phyloP scores from a whole-genome alignment of 2,329 filamentous ascomycete species.

The Ophiostoma triangulosporum region DNA sequence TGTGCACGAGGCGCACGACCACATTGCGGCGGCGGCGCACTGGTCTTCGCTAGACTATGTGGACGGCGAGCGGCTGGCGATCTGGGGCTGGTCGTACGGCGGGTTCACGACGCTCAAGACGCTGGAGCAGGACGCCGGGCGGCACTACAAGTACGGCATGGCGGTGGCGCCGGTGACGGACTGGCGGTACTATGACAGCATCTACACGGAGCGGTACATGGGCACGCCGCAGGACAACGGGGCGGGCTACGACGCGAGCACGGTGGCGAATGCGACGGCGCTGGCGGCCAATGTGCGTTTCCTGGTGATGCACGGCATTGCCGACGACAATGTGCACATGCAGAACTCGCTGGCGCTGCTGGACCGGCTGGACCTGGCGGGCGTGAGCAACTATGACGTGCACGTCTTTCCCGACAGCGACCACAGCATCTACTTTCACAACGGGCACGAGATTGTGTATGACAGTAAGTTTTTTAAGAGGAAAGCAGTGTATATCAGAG shows the following conservation, averaged over 20 bases:
- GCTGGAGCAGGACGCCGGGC: constrained; percentile 76
- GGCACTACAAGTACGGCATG: constrained; percentile 93
- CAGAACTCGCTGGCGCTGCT: constrained; percentile 84
- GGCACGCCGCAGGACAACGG: constrained; percentile 76
- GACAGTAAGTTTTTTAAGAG: constrained; percentile 64
- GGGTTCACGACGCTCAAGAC: constrained; percentile 94
- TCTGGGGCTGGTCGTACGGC: constrained; percentile 98
- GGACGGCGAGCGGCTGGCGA: constrained; percentile 68
- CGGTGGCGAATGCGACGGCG: constrained; percentile 60
- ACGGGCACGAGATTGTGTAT: constrained; percentile 81
- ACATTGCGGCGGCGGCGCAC: constrained; percentile 77
- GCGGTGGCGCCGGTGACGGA: constrained; percentile 97
- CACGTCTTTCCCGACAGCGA: constrained; percentile 95
- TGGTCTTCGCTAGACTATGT: constrained; percentile 76
- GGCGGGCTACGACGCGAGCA: constrained; percentile 60
- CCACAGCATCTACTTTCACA: constrained; percentile 90
- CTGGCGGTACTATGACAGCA: constrained; percentile 88
- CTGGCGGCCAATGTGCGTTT: constrained; percentile 71
- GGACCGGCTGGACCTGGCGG: constrained; percentile 69
- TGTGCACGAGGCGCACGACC: constrained; percentile 72
- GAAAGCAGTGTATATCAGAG: no score
- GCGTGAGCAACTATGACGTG: constrained; percentile 87
- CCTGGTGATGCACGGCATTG: constrained; percentile 89
- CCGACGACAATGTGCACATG: constrained; percentile 94
- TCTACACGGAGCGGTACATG: constrained; percentile 98